These are phyloP conservation scores for Carex scoparia DNA, from an alignment of 176 grass and related monocot genomes.

Conservation along the genomic window DNA sequence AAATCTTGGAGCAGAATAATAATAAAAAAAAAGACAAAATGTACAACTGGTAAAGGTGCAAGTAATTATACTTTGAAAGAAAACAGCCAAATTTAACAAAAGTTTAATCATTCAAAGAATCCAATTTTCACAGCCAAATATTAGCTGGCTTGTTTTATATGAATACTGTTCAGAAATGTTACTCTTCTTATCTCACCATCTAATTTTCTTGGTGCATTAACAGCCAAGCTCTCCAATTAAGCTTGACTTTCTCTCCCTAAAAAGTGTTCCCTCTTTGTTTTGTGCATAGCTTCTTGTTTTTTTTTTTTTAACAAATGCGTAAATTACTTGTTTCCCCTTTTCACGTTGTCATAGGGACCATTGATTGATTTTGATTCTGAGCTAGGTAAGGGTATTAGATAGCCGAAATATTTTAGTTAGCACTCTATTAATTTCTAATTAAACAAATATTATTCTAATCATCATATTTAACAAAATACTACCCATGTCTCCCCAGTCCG, in stretches of 20 bases:
- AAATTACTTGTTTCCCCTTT: conserved; percentile 22
- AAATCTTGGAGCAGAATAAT: not conserved
- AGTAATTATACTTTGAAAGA: not conserved
- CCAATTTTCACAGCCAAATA: conserved; percentile 16
- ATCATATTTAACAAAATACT: too few relatives aligned
- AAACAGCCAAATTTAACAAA: conserved; percentile 1
- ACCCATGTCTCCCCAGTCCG: too few relatives aligned
- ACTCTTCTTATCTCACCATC: conserved; percentile 4
- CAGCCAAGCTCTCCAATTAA: conserved; percentile 36
- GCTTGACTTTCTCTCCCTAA: conserved; percentile 31
- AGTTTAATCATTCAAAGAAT: not conserved
- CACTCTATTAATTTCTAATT: too few relatives aligned
- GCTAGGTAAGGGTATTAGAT: not conserved
- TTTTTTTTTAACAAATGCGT: not conserved
- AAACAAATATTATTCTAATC: too few relatives aligned
- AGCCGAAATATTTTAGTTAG: too few relatives aligned
- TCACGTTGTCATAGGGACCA: conserved; percentile 17
- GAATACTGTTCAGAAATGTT: not conserved
- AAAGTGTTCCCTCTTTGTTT: conserved; percentile 23
- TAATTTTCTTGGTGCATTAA: conserved; percentile 23
- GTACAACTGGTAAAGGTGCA: conserved; percentile 8
- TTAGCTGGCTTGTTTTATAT: conserved; percentile 18
- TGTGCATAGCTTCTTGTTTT: conserved; percentile 1
- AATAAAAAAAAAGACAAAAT: conserved; percentile 11
- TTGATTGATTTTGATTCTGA: conserved; percentile 22